Evolutionary conservation across 495 filamentous ascomycete genomes (phyloP).

Genomic region (Pyrenula massariospora): DNA sequence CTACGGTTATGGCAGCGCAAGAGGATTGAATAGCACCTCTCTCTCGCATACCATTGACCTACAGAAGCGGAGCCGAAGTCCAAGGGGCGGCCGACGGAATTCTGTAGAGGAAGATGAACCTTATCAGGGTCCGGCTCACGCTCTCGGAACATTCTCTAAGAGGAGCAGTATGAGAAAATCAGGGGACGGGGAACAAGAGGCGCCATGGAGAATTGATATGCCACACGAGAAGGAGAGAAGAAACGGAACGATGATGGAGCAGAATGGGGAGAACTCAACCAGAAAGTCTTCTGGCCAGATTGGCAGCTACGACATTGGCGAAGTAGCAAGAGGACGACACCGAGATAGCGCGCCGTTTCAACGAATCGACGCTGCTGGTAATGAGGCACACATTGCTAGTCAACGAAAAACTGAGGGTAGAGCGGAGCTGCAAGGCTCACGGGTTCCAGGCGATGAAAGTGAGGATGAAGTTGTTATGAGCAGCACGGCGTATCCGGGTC

Average conservation of each 20-base stretch:
- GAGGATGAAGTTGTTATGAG: conserved; percentile 54
- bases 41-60: conserved; percentile 5
- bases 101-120: conserved; percentile 9
- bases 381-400: conserved; percentile 12
- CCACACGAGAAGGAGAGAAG: conserved; percentile 10
- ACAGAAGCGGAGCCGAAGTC: conserved; percentile 16
- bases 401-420: neutral
- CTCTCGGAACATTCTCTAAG: conserved; percentile 14
- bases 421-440: conserved; percentile 8
- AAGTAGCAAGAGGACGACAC: no score
- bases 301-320: no score
- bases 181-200: conserved; percentile 18
- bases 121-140: conserved; percentile 14
- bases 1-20: neutral
- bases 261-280: conserved; percentile 4
- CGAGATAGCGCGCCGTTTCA: conserved; percentile 7
- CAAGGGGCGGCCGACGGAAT: conserved; percentile 10
- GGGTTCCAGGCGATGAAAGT: conserved; percentile 34
- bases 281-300: neutral
- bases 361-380: conserved; percentile 31
- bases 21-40: neutral
- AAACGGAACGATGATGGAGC: conserved; percentile 11
- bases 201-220: conserved; percentile 18
- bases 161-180: conserved; percentile 9
- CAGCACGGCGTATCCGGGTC: conserved; percentile 68